Base-by-base conservation (phyloP, 2,329 filamentous ascomycete genomes). In the Talaromyces sp. region DNA sequence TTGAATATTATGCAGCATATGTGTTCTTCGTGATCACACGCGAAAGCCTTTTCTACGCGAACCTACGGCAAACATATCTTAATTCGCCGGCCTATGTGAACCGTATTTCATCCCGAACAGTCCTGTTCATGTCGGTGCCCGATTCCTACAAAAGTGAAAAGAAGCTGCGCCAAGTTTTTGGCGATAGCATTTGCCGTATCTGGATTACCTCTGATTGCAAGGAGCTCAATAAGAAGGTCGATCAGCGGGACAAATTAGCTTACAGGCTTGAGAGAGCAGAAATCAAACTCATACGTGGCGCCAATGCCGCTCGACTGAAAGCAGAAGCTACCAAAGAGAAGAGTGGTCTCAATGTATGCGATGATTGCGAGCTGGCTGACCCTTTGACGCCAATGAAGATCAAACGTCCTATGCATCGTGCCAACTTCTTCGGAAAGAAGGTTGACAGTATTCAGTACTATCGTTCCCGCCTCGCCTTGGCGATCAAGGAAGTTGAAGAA, bases 371-470 rank as follows among this genome's bases (percentile, higher is more conserved):
- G 62, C 67, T 69, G 11, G 72, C 72, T 29, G 69, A 71, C 5
- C 70, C 74, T 5, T 62, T 68, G 3, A 73, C 72, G 69, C 72
- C 72, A 3, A 68, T 72, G 13, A 72, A 72, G 15, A 71, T 78
- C 78, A 84, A 90, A 72, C 86, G 92, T 22, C 93, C 93, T 0
- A 87, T 86, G 1, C 92, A 96, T 74, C 87, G 86, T 27, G 80
- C 85, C 59, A 89, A 88, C 70, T 82, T 93, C 6, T 84, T 92
- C 66, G 91, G 93, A 66, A 86, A 91, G 71, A 93, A 94, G 74
- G 92, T 97, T 8, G 93, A 98, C 78, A 93, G 92, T 0, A 97
- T 98, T 72, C 86, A 92, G 63, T 97, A 90, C 88, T 90, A 89
- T 69, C 91, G 94, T 58, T 81, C 83, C 2, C 88, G 94, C 75